phyloP scores from a whole-genome alignment of 345 rosid species.

The Geranium rotundifolium region DNA sequence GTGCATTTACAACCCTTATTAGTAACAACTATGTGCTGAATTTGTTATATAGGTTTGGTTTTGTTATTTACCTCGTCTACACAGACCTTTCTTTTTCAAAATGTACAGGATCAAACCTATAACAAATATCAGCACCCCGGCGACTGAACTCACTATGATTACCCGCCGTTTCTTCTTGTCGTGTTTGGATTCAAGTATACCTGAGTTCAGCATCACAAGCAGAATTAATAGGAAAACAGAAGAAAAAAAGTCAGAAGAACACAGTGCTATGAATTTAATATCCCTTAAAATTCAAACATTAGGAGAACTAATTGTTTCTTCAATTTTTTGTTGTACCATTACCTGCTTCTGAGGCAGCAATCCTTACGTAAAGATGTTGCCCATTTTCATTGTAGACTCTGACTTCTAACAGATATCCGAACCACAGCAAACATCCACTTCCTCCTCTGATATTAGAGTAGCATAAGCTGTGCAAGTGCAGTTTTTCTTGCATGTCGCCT shows the following conservation, averaged over 20 bases:
- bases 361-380: constrained; percentile 17
- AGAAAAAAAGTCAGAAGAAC: too few species aligned
- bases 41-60: background rate
- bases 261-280: too few species aligned
- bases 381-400: constrained; percentile 5
- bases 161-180: background rate
- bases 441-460: background rate
- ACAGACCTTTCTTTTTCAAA: background rate
- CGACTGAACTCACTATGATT: background rate
- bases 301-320: too few species aligned
- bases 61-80: background rate
- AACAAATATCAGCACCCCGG: background rate
- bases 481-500: background rate
- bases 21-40: background rate
- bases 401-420: background rate
- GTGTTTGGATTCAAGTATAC: background rate
- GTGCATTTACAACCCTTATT: background rate
- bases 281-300: too few species aligned
- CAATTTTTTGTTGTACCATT: constrained; percentile 7
- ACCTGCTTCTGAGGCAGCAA: constrained; percentile 18
- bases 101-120: background rate
- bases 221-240: background rate
- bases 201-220: background rate
- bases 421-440: constrained; percentile 1
- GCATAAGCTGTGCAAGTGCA: constrained; percentile 1